These are phyloP conservation scores for Botrytis paeoniae DNA, from an alignment of 2,329 filamentous ascomycete species.

Conservation along the genomic window DNA sequence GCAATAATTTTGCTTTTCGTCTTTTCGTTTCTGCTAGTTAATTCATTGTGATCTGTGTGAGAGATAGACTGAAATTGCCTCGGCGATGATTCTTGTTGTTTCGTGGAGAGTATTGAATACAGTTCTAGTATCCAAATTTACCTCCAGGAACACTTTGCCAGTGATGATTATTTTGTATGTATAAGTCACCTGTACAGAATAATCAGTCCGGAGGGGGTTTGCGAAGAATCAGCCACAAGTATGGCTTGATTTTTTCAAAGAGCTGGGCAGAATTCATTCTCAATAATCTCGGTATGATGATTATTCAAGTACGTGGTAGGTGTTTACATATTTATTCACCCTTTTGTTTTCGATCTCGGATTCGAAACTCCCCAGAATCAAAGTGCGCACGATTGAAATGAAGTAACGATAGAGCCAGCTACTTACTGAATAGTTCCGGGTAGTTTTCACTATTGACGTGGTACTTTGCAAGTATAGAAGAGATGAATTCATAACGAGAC, in stretches of 20 bases:
- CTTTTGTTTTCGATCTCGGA: too few relatives aligned
- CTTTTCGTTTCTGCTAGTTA: neutral
- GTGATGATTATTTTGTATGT: neutral
- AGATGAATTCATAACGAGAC: too few relatives aligned
- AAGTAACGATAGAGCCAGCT: too few relatives aligned
- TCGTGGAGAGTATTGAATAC: neutral
- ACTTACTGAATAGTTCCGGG: too few relatives aligned
- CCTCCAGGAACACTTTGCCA: neutral
- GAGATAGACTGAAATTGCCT: neutral
- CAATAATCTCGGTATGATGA: too few relatives aligned
- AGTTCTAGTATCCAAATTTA: neutral
- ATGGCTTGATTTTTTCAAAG: neutral
- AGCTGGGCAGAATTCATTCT: neutral
- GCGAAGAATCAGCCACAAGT: neutral
- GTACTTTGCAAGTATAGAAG: too few relatives aligned
- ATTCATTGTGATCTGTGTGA: neutral
- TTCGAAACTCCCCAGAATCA: too few relatives aligned
- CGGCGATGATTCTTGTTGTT: neutral
- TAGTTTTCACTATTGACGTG: too few relatives aligned
- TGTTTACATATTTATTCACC: too few relatives aligned
- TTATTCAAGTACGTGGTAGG: too few relatives aligned
- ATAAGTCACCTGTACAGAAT: neutral
- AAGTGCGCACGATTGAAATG: too few relatives aligned
- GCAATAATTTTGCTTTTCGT: neutral
- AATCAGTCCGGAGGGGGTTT: neutral